These are phyloP conservation scores for Beta lomatogona DNA, from an alignment of 179 eudicot genomes.

Conservation along the genomic window DNA sequence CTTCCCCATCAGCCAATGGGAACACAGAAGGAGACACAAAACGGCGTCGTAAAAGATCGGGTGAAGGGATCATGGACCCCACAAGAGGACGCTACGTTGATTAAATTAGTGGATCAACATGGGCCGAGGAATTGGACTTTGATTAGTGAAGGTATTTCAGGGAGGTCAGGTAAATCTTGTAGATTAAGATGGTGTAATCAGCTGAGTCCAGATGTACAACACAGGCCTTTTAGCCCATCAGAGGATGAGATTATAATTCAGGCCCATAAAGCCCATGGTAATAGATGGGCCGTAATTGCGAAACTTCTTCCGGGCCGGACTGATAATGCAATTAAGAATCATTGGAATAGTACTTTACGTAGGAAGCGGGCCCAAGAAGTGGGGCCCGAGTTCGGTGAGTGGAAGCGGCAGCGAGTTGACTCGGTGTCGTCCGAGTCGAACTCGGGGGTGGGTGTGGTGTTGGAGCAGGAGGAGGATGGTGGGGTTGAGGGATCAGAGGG, in stretches of 20 bases:
- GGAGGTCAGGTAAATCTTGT: slow-evolving; percentile 67
- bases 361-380: slow-evolving; percentile 21
- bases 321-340: slow-evolving; percentile 67
- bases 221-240: slow-evolving; percentile 49
- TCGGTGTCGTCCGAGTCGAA: slow-evolving; percentile 16
- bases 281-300: slow-evolving; percentile 71
- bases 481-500: slow-evolving; percentile 23
- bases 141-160: slow-evolving; percentile 55
- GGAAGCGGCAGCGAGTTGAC: slow-evolving; percentile 25
- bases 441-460: slow-evolving; percentile 13
- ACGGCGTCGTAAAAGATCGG: slow-evolving; percentile 28
- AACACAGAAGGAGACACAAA: background rate
- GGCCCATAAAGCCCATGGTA: slow-evolving; percentile 59
- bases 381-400: background rate
- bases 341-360: slow-evolving; percentile 63
- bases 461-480: slow-evolving; percentile 19
- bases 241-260: slow-evolving; percentile 52
- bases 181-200: slow-evolving; percentile 69
- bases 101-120: slow-evolving; percentile 51
- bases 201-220: slow-evolving; percentile 64
- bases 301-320: slow-evolving; percentile 62
- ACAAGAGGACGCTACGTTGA: slow-evolving; percentile 48
- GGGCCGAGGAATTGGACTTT: slow-evolving; percentile 69
- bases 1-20: background rate
- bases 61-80: slow-evolving; percentile 67